Evolutionary conservation across 441 rosid genomes (phyloP), one percentile per base, ranked within the genome.

Genomic region (Biscutella laevigata): DNA sequence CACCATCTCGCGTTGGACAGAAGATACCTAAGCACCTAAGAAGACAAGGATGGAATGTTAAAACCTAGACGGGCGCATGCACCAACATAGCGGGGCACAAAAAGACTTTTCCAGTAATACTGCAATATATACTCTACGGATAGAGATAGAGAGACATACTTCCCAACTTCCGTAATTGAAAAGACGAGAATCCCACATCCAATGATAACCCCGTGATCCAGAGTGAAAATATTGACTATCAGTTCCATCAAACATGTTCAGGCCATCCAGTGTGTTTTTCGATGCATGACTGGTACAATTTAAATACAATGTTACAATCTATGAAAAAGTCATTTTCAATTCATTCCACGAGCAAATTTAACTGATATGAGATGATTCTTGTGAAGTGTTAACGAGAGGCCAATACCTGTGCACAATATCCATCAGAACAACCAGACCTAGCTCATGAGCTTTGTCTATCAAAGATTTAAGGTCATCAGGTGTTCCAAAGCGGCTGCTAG

Each of bases 111-210:
- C 34, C 21, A 34, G 19, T 15, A 36, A 11, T 33, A 61, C 46
- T 33, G 28, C 49, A 34, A 45, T 17, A 42, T 43, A 11, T 7
- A 44, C 53, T 56, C 33, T 7, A 1, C 11, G 34, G 20, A 47
- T n/a, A n/a, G n/a, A n/a, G n/a, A n/a, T n/a, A n/a, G 50, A 67
- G 59, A 22, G 38, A 59, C 88, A 38, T 75, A 88, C 99, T 69
- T 92, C 97, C 99, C 99, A 88, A 73, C 81, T 92, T 61, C 95
- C 99, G 46, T 88, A 86, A 47, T 88, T 92, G 71, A 92, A 92
- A 76, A 92, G 94, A 57, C 97, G 94, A 68, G 97, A 92, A 74
- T 92, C 99, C 99, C 95, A 92, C 92, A 92, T 79, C 97, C 92
- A 88, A 28, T 92, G 99, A 61, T 84, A 70, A 53, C 99, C 99